Evolutionary conservation across 177 flowering plant species (phyloP).

Genomic region (Telopea speciosissima): DNA sequence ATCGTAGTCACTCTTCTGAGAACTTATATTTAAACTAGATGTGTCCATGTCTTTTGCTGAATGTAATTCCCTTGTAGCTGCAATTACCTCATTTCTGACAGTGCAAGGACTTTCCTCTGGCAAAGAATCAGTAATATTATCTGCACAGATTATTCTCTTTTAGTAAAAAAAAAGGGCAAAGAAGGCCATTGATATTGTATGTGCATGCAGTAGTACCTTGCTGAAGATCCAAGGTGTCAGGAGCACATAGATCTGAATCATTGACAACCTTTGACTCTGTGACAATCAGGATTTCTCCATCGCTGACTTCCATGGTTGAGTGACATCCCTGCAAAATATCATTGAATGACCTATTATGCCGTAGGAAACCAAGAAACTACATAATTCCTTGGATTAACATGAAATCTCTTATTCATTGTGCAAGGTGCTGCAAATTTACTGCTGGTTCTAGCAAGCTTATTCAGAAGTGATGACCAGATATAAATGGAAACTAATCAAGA

Average conservation of each 20-base stretch:
- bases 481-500: background rate
- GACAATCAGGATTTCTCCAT: constrained; percentile 14
- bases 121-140: constrained; percentile 20
- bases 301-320: constrained; percentile 15
- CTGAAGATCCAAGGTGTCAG: constrained; percentile 47
- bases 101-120: constrained; percentile 13
- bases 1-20: constrained; percentile 56
- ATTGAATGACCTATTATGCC: constrained; percentile 44
- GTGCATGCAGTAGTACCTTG: constrained; percentile 38
- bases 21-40: constrained; percentile 27
- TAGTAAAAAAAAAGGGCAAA: background rate
- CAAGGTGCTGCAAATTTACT: background rate
- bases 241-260: constrained; percentile 36
- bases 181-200: background rate
- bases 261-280: constrained; percentile 14
- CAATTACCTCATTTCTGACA: constrained; percentile 18
- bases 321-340: constrained; percentile 13
- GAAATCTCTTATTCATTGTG: background rate
- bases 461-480: background rate
- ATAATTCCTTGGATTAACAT: background rate
- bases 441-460: background rate
- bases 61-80: constrained; percentile 24
- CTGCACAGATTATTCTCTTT: constrained; percentile 24
- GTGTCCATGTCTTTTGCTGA: constrained; percentile 33
- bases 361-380: constrained; percentile 36